Evolutionary conservation across 2,329 filamentous ascomycete species (phyloP).

Genomic region (Fusarium solani-melongenae): DNA sequence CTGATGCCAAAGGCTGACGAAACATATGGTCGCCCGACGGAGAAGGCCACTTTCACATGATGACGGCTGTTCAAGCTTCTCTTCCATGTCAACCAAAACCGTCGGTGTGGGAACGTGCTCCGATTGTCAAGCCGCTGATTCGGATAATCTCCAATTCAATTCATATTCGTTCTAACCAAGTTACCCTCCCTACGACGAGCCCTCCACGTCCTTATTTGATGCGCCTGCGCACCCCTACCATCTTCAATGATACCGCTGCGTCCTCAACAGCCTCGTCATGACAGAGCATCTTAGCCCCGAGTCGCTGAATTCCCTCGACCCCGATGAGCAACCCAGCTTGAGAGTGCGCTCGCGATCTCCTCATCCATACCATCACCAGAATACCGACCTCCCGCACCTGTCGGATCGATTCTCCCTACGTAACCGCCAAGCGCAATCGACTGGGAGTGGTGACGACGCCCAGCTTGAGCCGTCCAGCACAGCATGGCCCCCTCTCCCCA

Average conservation of each 20-base stretch:
- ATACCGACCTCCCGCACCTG: slow-evolving; percentile 64
- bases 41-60: slow-evolving; percentile 47
- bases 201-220: slow-evolving; percentile 14
- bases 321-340: slow-evolving; percentile 53
- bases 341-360: slow-evolving; percentile 70
- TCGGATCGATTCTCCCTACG: slow-evolving; percentile 52
- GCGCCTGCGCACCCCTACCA: slow-evolving; percentile 32
- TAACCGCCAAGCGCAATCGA: slow-evolving; percentile 29
- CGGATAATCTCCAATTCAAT: slow-evolving; percentile 21
- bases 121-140: slow-evolving; percentile 24
- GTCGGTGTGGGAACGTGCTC: slow-evolving; percentile 31
- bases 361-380: slow-evolving; percentile 74
- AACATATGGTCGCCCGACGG: slow-evolving; percentile 34
- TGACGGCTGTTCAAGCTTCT: slow-evolving; percentile 35
- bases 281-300: slow-evolving; percentile 56
- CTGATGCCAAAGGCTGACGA: slow-evolving; percentile 41
- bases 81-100: slow-evolving; percentile 31
- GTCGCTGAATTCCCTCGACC: slow-evolving; percentile 47
- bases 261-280: slow-evolving; percentile 54
- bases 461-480: slow-evolving; percentile 39
- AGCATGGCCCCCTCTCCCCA: slow-evolving; percentile 50
- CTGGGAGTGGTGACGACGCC: slow-evolving; percentile 32
- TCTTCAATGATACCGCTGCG: slow-evolving; percentile 44
- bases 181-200: slow-evolving; percentile 1
- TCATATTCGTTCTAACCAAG: not conserved